Percentiles rank a stretch among this genome's conserved stretches.
These are phyloP conservation scores for Curvularia spicifera DNA, from an alignment of 2,329 filamentous ascomycete genomes.

Conservation along the genomic window DNA sequence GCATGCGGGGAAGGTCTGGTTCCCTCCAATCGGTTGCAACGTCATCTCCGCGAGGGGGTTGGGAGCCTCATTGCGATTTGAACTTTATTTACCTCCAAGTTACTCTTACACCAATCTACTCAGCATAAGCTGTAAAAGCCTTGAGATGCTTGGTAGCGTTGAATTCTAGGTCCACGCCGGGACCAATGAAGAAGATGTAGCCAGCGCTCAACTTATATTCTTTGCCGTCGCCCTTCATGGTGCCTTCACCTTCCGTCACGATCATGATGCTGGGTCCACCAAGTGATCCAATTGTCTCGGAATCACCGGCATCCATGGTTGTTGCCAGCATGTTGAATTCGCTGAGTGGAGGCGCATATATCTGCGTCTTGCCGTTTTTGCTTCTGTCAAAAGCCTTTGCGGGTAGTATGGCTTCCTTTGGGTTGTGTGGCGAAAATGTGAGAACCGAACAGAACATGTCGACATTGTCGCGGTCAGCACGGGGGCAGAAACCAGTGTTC, in stretches of 20 bases:
- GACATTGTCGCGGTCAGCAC: conserved; percentile 66
- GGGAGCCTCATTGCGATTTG: conserved; percentile 19
- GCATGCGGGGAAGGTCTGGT: conserved; percentile 25
- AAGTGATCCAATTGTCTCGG: conserved; percentile 62
- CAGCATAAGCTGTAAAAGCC: conserved; percentile 57
- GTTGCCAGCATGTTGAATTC: conserved; percentile 74
- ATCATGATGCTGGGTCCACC: conserved; percentile 69
- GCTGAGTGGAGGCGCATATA: conserved; percentile 71
- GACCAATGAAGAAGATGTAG: conserved; percentile 70
- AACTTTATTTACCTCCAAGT: background rate
- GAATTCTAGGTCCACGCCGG: conserved; percentile 59
- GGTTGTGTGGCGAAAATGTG: conserved; percentile 67
- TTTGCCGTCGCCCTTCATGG: conserved; percentile 61
- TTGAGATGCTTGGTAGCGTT: conserved; percentile 54
- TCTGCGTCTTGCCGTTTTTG: conserved; percentile 64
- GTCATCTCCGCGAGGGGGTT: conserved; percentile 14
- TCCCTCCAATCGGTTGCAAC: conserved; percentile 27
- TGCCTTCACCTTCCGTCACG: conserved; percentile 65
- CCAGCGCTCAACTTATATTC: conserved; percentile 65
- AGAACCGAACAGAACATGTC: conserved; percentile 69
- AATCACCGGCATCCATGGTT: conserved; percentile 63
- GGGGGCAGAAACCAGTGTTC: conserved; percentile 75
- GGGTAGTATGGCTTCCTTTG: conserved; percentile 63
- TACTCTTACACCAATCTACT: conserved; percentile 33
- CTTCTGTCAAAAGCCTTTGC: conserved; percentile 59